Evolutionary conservation across 1,284 basidiomycete genomes (phyloP), one percentile per base, ranked within the genome.

Genomic region (Thelephora terrestris): DNA sequence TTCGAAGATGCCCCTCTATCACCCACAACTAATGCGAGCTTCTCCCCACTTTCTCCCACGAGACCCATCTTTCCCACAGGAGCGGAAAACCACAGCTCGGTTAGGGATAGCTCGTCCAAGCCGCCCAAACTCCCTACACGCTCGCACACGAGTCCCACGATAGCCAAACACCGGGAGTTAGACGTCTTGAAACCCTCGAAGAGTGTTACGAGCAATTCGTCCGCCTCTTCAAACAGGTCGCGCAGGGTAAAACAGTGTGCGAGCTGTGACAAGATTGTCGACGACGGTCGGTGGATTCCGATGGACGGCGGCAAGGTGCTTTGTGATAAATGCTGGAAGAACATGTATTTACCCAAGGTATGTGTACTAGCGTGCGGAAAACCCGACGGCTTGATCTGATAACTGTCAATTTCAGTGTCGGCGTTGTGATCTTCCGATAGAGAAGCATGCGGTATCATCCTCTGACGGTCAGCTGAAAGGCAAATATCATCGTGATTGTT

Each of bases 391-490:
- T 37, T 25, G 50, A 39, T 47, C 23, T 20, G 29, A 32, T 34
- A 21, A 7, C 46, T 42, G n/a, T 47, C 42, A n/a, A 45, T 35
- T 39, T 49, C 56, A 90, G 87, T 93, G 91, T 61, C 85, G 91
- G 34, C 74, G 88, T 46, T 93, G 91, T 65, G 78, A 78, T 57
- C 60, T 81, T 27, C 79, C 86, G 0, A 94, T 94, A 46, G 91
- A 94, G 69, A 91, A 82, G 55, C 83, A 85, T 55, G 91, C 91
- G 17, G 87, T 94, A n/a, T 91, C 85, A 32, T 88, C 85, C 9
- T 81, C 85, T 7, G 91, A 94, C 60, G 91, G 91, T 1, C 91
- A 93, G 64, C 72, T 94, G 45, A 92, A 92, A 66, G 91, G 91
- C 52, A 93, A 93, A 64, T 93, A 92, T 65, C 91, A 93, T 62